These are phyloP conservation scores for Tieghemiomyces parasiticus DNA, from an alignment of 192 early-diverging fungal species.

Conservation along the genomic window DNA sequence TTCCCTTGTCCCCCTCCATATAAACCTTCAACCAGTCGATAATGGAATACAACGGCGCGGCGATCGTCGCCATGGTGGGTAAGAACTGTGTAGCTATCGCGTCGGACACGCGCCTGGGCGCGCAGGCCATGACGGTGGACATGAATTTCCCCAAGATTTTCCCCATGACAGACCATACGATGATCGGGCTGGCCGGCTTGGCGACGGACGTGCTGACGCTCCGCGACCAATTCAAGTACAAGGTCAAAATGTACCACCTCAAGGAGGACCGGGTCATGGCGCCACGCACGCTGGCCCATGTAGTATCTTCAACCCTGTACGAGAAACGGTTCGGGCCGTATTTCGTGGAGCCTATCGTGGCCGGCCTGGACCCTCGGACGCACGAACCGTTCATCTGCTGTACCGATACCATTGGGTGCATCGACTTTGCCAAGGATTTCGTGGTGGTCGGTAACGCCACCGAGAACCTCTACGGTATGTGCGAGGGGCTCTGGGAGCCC, in stretches of 20 bases:
- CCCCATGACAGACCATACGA: conserved; percentile 66
- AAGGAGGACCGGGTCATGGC: conserved; percentile 91
- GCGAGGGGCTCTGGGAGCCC: conserved; percentile 95
- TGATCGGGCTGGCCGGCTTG: conserved; percentile 83
- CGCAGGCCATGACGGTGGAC: conserved; percentile 83
- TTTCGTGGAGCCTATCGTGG: conserved; percentile 88
- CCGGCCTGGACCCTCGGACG: conserved; percentile 83
- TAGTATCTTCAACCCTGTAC: conserved; percentile 93
- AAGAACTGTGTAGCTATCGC: conserved; percentile 99
- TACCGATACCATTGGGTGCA: conserved; percentile 93
- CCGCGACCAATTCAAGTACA: conserved; percentile 79
- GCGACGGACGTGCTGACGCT: conserved; percentile 95
- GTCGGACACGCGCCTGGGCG: conserved; percentile 84
- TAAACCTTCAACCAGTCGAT: conserved; percentile 51
- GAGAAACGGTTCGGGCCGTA: conserved; percentile 92
- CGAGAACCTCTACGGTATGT: conserved; percentile 86
- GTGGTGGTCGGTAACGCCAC: conserved; percentile 82
- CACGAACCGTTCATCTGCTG: conserved; percentile 82
- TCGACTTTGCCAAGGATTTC: conserved; percentile 87
- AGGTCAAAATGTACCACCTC: conserved; percentile 91
- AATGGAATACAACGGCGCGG: conserved; percentile 89
- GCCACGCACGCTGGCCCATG: conserved; percentile 79
- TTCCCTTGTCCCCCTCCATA: too few species aligned
- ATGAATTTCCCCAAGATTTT: conserved; percentile 95
- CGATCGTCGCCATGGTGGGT: conserved; percentile 92